These are phyloP conservation scores for Penicillium sp. DNA, from an alignment of 2,329 filamentous ascomycete genomes.

Conservation along the genomic window DNA sequence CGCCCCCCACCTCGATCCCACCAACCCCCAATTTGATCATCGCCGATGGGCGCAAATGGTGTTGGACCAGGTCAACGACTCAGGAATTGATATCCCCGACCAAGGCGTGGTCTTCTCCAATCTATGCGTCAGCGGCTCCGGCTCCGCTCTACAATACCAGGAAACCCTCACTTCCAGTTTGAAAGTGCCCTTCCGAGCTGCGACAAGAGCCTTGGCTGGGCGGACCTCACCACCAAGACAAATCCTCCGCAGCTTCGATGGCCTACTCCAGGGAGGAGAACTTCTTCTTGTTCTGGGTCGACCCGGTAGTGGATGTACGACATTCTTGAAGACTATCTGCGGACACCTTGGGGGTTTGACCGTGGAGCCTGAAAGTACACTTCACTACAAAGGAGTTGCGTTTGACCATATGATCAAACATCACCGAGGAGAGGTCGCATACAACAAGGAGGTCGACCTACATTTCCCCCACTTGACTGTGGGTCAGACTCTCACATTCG, in stretches of 20 bases:
- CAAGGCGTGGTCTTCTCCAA: conserved; percentile 29
- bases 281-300: conserved; percentile 51
- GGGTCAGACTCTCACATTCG: conserved; percentile 73
- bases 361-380: background rate
- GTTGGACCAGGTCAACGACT: conserved; percentile 19
- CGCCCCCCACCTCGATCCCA: conserved; percentile 25
- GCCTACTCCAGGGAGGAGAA: conserved; percentile 41
- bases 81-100: conserved; percentile 21
- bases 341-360: conserved; percentile 34
- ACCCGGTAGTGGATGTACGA: conserved; percentile 52
- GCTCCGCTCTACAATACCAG: conserved; percentile 25
- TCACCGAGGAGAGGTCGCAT: conserved; percentile 10
- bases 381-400: conserved; percentile 11
- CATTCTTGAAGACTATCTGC: conserved; percentile 54
- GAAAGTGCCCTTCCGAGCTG: conserved; percentile 34
- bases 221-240: conserved; percentile 31
- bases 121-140: conserved; percentile 25
- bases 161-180: conserved; percentile 25
- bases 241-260: conserved; percentile 22
- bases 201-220: conserved; percentile 17
- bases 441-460: conserved; percentile 12
- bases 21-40: conserved; percentile 25
- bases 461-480: conserved; percentile 64
- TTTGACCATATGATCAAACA: conserved; percentile 9
- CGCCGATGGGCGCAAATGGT: conserved; percentile 26